phyloP scores from a whole-genome alignment of 768 basidiomycete species.

The Tulasnella sp. region DNA sequence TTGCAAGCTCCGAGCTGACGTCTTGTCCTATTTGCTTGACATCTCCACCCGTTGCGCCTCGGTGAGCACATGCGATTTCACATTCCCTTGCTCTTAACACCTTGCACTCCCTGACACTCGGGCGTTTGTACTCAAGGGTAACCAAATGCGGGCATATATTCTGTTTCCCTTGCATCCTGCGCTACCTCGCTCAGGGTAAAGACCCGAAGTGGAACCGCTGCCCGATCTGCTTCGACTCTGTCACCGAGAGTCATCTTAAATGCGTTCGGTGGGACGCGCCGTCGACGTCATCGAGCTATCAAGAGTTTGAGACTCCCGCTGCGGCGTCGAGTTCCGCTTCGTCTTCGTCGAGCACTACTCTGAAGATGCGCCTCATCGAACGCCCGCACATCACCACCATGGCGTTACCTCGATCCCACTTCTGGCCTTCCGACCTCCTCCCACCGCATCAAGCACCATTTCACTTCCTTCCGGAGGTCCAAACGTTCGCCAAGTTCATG shows the following conservation, averaged over 20 bases:
- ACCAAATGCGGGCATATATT: slow-evolving; percentile 98
- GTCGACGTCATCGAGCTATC: background rate
- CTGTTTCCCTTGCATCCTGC: slow-evolving; percentile 90
- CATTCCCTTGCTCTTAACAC: background rate
- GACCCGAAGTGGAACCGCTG: slow-evolving; percentile 83
- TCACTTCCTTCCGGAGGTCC: slow-evolving; percentile 90
- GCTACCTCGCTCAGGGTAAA: slow-evolving; percentile 77
- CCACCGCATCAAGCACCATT: slow-evolving; percentile 92
- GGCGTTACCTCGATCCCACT: slow-evolving; percentile 80
- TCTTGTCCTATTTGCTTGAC: slow-evolving; percentile 88
- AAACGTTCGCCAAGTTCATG: slow-evolving; percentile 88
- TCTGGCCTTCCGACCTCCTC: slow-evolving; percentile 91
- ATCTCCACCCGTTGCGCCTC: slow-evolving; percentile 76
- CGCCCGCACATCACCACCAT: slow-evolving; percentile 92
- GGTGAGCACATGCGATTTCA: slow-evolving; percentile 30
- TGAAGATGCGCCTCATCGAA: slow-evolving; percentile 85
- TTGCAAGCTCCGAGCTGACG: slow-evolving; percentile 43
- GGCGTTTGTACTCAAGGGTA: slow-evolving; percentile 37
- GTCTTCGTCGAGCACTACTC: slow-evolving; percentile 17
- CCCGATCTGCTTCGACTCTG: slow-evolving; percentile 92
- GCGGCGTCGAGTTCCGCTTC: background rate
- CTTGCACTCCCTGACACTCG: background rate
- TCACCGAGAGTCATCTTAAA: slow-evolving; percentile 86
- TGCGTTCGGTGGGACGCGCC: slow-evolving; percentile 70
- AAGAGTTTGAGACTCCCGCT: background rate